phyloP scores from a whole-genome alignment of 192 early-diverging fungal species.

The Backusella australiensis region DNA sequence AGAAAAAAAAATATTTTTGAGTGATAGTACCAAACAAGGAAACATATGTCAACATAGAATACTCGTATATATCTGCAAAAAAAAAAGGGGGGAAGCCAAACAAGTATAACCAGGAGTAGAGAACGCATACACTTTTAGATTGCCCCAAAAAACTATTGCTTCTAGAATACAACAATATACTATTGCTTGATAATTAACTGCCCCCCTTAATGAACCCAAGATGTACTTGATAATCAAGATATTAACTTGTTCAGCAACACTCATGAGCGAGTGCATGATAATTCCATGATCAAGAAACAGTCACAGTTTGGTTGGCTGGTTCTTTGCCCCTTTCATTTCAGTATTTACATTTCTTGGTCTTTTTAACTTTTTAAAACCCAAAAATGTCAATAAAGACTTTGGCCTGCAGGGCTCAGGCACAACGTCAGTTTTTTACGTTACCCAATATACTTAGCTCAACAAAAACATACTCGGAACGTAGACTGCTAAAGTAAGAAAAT shows the following conservation, averaged over 20 bases:
- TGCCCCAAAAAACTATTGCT: too few species aligned
- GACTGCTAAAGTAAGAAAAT: slow-evolving; percentile 17
- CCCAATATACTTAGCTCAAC: slow-evolving; percentile 12
- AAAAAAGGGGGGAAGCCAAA: background rate
- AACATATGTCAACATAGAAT: too few species aligned
- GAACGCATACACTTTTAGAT: too few species aligned
- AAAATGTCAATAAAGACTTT: background rate
- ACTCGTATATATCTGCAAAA: background rate
- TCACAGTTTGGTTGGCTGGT: background rate
- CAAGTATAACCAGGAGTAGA: too few species aligned
- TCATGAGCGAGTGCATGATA: background rate
- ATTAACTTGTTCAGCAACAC: too few species aligned
- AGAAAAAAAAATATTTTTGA: too few species aligned
- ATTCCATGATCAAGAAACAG: background rate
- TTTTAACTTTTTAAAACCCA: background rate
- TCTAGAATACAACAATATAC: too few species aligned
- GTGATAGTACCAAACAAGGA: too few species aligned
- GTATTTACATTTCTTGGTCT: background rate
- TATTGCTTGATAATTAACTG: too few species aligned
- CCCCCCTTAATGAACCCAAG: too few species aligned
- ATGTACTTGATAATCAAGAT: too few species aligned
- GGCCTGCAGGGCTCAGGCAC: background rate
- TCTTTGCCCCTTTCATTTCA: background rate
- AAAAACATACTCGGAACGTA: slow-evolving; percentile 18
- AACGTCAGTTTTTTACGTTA: slow-evolving; percentile 13